phyloP scores from a whole-genome alignment of 805 yeast genomes.

The Barnettozyma wickerhamii region DNA sequence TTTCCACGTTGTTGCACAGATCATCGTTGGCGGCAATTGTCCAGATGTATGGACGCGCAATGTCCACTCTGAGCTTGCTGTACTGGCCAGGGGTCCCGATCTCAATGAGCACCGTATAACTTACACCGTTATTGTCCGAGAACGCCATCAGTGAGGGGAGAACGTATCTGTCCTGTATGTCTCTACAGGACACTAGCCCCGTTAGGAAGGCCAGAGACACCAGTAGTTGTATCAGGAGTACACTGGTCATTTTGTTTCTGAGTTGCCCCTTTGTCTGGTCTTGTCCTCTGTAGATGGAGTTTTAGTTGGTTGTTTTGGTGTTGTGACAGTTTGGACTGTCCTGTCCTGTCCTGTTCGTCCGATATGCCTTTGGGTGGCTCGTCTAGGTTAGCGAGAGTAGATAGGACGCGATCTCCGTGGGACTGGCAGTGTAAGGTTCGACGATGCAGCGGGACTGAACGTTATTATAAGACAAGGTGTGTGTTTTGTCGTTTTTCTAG shows the following conservation, averaged over 20 bases:
- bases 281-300: neutral
- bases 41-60: conserved; percentile 37
- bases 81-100: conserved; percentile 30
- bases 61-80: conserved; percentile 30
- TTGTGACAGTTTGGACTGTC: too few relatives aligned
- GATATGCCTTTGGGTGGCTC: neutral
- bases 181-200: neutral
- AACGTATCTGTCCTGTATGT: neutral
- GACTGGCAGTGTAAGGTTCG: neutral
- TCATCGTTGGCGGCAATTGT: conserved; percentile 13
- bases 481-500: too few relatives aligned
- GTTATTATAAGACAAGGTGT: too few relatives aligned
- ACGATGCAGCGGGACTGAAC: neutral
- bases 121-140: conserved; percentile 4
- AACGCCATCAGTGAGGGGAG: conserved; percentile 2
- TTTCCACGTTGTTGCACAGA: neutral
- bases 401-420: neutral
- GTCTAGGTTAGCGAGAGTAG: neutral
- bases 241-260: too few relatives aligned
- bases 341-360: neutral
- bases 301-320: too few relatives aligned
- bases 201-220: neutral
- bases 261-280: neutral
- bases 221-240: too few relatives aligned
- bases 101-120: conserved; percentile 29